A percentile compares a stretch with the other conserved stretches of the same genome.
phyloP scores from a whole-genome alignment of 116 monocot species.

The Papilionanthe hybrid region DNA sequence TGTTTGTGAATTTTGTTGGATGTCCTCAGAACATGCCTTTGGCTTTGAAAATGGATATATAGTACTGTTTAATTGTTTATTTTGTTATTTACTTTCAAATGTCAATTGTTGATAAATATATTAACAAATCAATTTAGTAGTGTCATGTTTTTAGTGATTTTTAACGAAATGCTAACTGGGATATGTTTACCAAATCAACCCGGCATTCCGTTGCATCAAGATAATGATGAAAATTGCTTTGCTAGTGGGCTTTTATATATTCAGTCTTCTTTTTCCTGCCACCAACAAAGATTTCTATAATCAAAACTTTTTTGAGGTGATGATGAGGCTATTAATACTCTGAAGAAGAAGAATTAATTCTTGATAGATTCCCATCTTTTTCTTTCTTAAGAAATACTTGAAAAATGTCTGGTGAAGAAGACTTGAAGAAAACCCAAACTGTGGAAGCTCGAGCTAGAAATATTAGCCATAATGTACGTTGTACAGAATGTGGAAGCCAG shows the following conservation, averaged over 20 bases:
- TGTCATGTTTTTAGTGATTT: neutral
- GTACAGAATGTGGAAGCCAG: conserved; percentile 94
- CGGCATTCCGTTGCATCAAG: neutral
- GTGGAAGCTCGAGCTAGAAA: conserved; percentile 75
- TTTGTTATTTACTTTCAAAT: neutral
- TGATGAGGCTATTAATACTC: neutral
- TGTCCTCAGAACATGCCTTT: neutral
- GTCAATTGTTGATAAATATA: neutral
- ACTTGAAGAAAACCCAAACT: conserved; percentile 53
- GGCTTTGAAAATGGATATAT: neutral
- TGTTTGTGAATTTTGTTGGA: neutral
- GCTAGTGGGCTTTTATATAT: neutral
- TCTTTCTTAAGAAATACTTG: neutral
- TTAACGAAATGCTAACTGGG: neutral
- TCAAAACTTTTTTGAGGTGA: neutral
- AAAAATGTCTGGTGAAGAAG: conserved; percentile 41
- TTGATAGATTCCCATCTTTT: neutral
- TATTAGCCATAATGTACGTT: conserved; percentile 88
- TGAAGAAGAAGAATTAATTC: neutral
- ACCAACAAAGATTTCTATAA: neutral
- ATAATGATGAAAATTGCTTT: neutral
- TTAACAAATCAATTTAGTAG: neutral
- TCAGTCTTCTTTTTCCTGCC: neutral
- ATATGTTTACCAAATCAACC: neutral
- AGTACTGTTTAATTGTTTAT: neutral